phyloP scores from a whole-genome alignment of 768 basidiomycete species.

The Suillus sp. region DNA sequence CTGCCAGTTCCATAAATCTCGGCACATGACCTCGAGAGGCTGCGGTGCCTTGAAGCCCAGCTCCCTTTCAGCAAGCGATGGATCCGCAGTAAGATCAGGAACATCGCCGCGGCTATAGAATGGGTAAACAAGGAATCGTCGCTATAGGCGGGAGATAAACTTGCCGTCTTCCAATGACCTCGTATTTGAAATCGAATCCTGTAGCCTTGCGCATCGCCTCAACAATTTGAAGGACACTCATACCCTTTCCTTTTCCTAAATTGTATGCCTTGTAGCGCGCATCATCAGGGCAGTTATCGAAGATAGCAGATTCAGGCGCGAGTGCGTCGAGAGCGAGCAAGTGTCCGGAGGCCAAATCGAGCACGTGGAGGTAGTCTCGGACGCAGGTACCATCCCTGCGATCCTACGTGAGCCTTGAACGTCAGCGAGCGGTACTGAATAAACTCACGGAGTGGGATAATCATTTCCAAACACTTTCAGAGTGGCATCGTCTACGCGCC shows the following conservation, averaged over 20 bases:
- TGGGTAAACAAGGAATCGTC: slow-evolving; percentile 9
- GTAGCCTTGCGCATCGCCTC: slow-evolving; percentile 94
- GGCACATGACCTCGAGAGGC: slow-evolving; percentile 89
- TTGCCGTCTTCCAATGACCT: slow-evolving; percentile 88
- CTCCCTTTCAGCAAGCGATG: slow-evolving; percentile 86
- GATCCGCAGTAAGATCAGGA: slow-evolving; percentile 94
- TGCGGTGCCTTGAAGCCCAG: slow-evolving; percentile 87
- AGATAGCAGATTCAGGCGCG: slow-evolving; percentile 53
- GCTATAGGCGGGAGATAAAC: slow-evolving; percentile 28
- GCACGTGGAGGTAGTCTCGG: slow-evolving; percentile 91
- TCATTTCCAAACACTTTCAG: slow-evolving; percentile 94
- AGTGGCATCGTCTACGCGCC: slow-evolving; percentile 70
- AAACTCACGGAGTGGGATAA: slow-evolving; percentile 85
- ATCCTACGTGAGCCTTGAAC: slow-evolving; percentile 10
- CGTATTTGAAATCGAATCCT: slow-evolving; percentile 84
- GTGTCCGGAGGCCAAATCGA: slow-evolving; percentile 95
- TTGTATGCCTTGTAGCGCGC: slow-evolving; percentile 93
- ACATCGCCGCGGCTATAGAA: slow-evolving; percentile 82
- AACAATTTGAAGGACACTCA: slow-evolving; percentile 91
- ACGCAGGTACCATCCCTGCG: slow-evolving; percentile 93
- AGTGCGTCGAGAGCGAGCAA: slow-evolving; percentile 88
- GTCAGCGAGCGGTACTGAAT: not conserved
- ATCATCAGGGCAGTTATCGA: slow-evolving; percentile 52
- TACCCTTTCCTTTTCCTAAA: slow-evolving; percentile 89
- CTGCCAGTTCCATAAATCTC: slow-evolving; percentile 99